These are phyloP conservation scores for Spergularia bocconei DNA, from an alignment of 148 eudicot genomes.

Conservation along the genomic window DNA sequence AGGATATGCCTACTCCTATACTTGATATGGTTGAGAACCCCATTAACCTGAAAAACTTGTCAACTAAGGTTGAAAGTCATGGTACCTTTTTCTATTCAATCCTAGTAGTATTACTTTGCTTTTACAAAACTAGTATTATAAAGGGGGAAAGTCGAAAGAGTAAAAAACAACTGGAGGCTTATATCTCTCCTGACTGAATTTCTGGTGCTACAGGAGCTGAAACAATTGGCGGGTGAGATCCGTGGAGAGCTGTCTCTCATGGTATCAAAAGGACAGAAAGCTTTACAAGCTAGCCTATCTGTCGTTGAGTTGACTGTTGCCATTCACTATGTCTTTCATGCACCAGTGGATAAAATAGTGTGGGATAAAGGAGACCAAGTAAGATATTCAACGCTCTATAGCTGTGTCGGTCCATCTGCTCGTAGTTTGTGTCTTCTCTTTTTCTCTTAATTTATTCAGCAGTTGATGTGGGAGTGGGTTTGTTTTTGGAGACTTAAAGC, in stretches of 20 bases:
- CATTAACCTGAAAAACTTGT: constrained; percentile 71
- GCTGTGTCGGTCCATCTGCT: constrained; percentile 1
- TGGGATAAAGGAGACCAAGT: constrained; percentile 90
- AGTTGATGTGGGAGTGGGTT: background rate
- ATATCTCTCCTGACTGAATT: constrained; percentile 23
- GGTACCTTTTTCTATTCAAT: constrained; percentile 38
- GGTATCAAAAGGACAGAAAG: constrained; percentile 48
- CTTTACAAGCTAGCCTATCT: constrained; percentile 57
- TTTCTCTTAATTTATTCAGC: background rate
- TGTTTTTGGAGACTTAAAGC: background rate
- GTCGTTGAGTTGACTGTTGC: constrained; percentile 87
- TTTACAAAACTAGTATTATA: background rate
- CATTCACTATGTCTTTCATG: constrained; percentile 75
- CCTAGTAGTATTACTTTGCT: constrained; percentile 8
- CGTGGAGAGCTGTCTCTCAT: constrained; percentile 64
- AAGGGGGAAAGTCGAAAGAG: too few species aligned
- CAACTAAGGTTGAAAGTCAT: constrained; percentile 62
- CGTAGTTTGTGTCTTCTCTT: background rate
- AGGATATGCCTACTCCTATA: constrained; percentile 70
- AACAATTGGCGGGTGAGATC: constrained; percentile 70
- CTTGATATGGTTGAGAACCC: constrained; percentile 86
- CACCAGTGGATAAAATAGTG: constrained; percentile 85
- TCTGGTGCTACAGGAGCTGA: constrained; percentile 61
- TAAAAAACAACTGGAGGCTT: background rate
- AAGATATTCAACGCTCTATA: constrained; percentile 22